Evolutionary conservation across 345 rosid species (phyloP), one percentile per base, ranked within the genome.

Genomic region (Diplotaxis tenuifolia): DNA sequence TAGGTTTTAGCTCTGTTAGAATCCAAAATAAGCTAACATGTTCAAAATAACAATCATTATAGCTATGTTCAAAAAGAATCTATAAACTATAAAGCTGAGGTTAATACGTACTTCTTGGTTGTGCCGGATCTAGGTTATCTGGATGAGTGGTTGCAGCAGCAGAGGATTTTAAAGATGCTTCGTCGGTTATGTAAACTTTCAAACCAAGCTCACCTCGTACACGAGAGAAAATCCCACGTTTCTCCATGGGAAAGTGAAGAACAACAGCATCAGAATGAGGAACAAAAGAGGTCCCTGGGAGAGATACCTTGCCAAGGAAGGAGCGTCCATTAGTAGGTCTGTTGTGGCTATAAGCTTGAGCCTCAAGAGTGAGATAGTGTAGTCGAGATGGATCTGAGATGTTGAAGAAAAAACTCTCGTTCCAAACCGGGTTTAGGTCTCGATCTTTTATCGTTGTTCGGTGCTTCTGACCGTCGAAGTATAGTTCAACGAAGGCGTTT

Each of bases 121-220:
- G 5, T 2, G 36, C 7, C 4, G 76, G 76, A 71, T 71, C 73
- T 45, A 38, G 40, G 38, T 59, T 59, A 40, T 62, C 32, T 38
- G 3, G 70, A 62, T 67, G 77, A 70, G 81, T 75, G 59, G 61
- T 69, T 15, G 82, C 77, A 32, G 83, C 79, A 49, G 86, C 34
- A 29, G 95, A 86, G 15, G 97, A 85, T 78, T 82, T 94, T 52
- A 89, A 83, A 57, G 89, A 87, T 36, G 85, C 80, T 34, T 87
- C 90, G 27, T 89, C 88, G 9, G 93, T 89, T 67, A 94, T 65
- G 67, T 86, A 94, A 65, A 91, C 92, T 82, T 91, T 91, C 72
- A 94, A 78, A 67, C 96, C 96, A 4, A 95, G 93, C 83, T 95
- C 99, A 78, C 97, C 99, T 80, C 96, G 79, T 6, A 95, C 99